These are phyloP conservation scores for Pseudonitzschia multiseries DNA, from an alignment of 108 stramenopile species.

Conservation along the genomic window DNA sequence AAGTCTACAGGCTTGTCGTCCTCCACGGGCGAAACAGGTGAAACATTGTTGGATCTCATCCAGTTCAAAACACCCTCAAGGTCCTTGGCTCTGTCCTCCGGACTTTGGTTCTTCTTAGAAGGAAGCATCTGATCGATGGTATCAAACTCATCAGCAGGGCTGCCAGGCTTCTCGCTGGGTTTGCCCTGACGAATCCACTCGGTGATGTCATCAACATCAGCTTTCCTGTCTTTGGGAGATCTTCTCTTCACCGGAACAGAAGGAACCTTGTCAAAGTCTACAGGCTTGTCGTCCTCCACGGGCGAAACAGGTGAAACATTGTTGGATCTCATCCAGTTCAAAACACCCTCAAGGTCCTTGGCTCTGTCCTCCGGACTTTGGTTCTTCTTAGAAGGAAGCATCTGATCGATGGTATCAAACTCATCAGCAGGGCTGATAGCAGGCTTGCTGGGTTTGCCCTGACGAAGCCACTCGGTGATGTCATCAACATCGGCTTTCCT, in stretches of 20 bases:
- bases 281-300: slow-evolving; percentile 6
- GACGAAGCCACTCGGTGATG: slow-evolving; percentile 25
- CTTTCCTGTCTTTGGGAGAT: slow-evolving; percentile 10
- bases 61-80: slow-evolving; percentile 36
- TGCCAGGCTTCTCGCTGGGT: slow-evolving; percentile 25
- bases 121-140: slow-evolving; percentile 32
- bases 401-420: slow-evolving; percentile 21
- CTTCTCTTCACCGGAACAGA: slow-evolving; percentile 23
- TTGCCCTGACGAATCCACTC: slow-evolving; percentile 21
- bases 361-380: slow-evolving; percentile 26
- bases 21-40: slow-evolving; percentile 6
- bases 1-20: background rate
- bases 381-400: slow-evolving; percentile 27
- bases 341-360: slow-evolving; percentile 16
- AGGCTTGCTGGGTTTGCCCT: slow-evolving; percentile 9
- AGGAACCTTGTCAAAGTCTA: slow-evolving; percentile 5
- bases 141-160: background rate
- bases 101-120: slow-evolving; percentile 14
- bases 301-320: slow-evolving; percentile 6
- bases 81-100: slow-evolving; percentile 21
- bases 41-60: slow-evolving; percentile 11
- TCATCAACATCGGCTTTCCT: slow-evolving; percentile 20
- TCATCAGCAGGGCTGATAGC: slow-evolving; percentile 13
- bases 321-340: slow-evolving; percentile 38
- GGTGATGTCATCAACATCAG: slow-evolving; percentile 22